Base-by-base conservation (phyloP, 257 asterid species). In the Petrea volubilis region DNA sequence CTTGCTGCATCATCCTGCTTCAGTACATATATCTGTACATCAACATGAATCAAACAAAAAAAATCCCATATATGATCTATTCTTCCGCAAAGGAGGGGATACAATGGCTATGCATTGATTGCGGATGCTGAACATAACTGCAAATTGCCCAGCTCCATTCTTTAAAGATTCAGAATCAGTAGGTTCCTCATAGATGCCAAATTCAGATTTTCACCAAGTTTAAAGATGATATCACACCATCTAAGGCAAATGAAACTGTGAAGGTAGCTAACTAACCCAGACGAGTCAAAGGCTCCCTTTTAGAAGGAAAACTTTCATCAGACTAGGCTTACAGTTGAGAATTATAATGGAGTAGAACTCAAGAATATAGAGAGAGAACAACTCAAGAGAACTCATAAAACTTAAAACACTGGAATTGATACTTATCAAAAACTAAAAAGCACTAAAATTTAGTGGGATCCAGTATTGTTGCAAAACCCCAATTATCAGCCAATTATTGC, bases 1-100 rank as follows among this genome's bases (percentile, higher is more conserved):
- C 7, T 41, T 46, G 20, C 18, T 9, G 50, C 50, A 31, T 15
- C 46, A 33, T 47, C 50, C 56, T 46, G 56, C 50, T 60, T 47
- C 58, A 59, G 36, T 17, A 52, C 13, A 49, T 50, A 27, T 28
- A 44, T 55, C 61, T 61, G 7, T 20, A 24, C 34, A 36, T 60
- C 64, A 34, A 49, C 49, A 49, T 36, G 58, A 67, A 66, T 67
- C 12, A 38, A 49, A 58, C 38, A 60, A 60, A 34, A 69, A 2
- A 18, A 29, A 5, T n/a, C n/a, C 6, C 7, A 63, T 43, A 14
- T 21, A 21, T 40, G 9, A 46, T 20, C 25, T 43, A 15, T 10
- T 52, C 8, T 47, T 52, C 29, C 4, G n/a, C 41, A 57, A n/a
- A 33, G 9, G 29, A 34, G 72, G 58, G 23, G n/a, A 31, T 56